phyloP scores from a whole-genome alignment of 495 filamentous ascomycete species.

The Staphylotrichum tortipilum region DNA sequence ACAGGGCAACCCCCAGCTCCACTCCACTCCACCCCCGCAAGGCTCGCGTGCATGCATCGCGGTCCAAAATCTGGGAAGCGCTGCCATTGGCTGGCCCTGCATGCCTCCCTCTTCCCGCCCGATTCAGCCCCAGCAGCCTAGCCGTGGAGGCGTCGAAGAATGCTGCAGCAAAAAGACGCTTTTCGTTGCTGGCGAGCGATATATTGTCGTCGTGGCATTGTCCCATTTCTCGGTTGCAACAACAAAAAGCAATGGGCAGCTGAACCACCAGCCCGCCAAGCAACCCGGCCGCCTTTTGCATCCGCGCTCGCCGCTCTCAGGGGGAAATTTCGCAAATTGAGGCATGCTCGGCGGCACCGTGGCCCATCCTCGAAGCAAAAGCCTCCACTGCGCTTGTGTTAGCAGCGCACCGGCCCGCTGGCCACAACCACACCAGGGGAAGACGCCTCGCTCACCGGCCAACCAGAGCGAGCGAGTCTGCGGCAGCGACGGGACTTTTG shows the following conservation, averaged over 20 bases:
- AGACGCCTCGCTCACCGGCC: not conserved
- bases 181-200: not conserved
- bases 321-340: not conserved
- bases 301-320: not conserved
- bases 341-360: not conserved
- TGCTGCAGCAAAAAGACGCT: too few relatives aligned
- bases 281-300: not conserved
- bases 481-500: too few relatives aligned
- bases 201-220: slow-evolving; percentile 2
- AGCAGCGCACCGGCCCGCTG: too few relatives aligned
- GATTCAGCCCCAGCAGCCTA: not conserved
- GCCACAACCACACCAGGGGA: not conserved
- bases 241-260: not conserved
- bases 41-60: slow-evolving; percentile 4
- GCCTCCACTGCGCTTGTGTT: too few relatives aligned
- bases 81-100: slow-evolving; percentile 1
- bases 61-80: not conserved
- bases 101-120: not conserved
- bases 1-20: too few relatives aligned
- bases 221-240: slow-evolving; percentile 1
- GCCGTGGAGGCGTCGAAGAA: too few relatives aligned
- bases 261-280: not conserved
- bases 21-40: too few relatives aligned
- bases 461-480: too few relatives aligned
- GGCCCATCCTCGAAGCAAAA: too few relatives aligned